phyloP scores from a whole-genome alignment of 1,284 basidiomycete genomes.

The Ceratobasidium sp. region DNA sequence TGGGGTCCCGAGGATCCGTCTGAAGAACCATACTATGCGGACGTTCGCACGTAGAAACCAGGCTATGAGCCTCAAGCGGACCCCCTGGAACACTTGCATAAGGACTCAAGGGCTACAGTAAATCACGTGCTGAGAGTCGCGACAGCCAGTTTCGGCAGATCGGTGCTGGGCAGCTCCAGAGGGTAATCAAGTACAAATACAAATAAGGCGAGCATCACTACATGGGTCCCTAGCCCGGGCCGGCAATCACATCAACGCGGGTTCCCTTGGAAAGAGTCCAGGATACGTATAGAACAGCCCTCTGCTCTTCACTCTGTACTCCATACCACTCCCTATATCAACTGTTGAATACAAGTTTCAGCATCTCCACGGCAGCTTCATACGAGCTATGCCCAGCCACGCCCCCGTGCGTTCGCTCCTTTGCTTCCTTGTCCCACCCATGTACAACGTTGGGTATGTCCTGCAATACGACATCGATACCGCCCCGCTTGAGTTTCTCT shows the following conservation, averaged over 20 bases:
- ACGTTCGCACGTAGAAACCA: background rate
- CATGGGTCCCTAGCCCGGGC: too few relatives aligned
- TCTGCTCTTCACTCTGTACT: background rate
- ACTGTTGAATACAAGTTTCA: conserved; percentile 2
- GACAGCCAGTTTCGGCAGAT: too few relatives aligned
- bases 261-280: background rate
- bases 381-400: conserved; percentile 25
- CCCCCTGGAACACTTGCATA: background rate
- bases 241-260: background rate
- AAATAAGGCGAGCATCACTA: too few relatives aligned
- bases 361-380: conserved; percentile 19
- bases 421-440: conserved; percentile 32
- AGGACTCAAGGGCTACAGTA: background rate
- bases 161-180: too few relatives aligned
- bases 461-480: conserved; percentile 11
- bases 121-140: background rate
- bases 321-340: background rate
- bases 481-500: conserved; percentile 19
- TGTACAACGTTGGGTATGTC: conserved; percentile 26
- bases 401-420: conserved; percentile 23
- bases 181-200: too few relatives aligned
- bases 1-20: background rate
- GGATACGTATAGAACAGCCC: background rate
- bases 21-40: background rate
- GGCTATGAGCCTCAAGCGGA: background rate